Percentiles rank a stretch among this genome's conserved stretches.
These are phyloP conservation scores for Crepidotus sp. DNA, from an alignment of 1,284 basidiomycete species.

Conservation along the genomic window DNA sequence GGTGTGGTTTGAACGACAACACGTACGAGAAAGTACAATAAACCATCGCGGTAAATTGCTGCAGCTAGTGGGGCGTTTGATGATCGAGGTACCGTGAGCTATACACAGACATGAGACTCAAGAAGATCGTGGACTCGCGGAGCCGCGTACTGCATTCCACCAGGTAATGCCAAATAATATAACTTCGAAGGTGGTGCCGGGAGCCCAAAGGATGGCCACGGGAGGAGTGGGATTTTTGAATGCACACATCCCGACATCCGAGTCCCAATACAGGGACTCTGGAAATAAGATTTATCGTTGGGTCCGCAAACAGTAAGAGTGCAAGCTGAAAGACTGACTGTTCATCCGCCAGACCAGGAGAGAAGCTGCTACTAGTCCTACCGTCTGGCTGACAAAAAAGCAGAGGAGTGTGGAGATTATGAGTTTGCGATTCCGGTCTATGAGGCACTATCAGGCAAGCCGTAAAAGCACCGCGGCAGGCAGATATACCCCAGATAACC, in stretches of 20 bases:
- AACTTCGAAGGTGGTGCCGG: slow-evolving; percentile 31
- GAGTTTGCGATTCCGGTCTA: slow-evolving; percentile 26
- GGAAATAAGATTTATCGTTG: background rate
- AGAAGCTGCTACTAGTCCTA: slow-evolving; percentile 22
- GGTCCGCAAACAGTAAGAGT: background rate
- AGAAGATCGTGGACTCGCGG: too few species aligned
- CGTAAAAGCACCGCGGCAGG: background rate
- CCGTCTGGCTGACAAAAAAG: slow-evolving; percentile 27
- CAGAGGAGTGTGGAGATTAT: slow-evolving; percentile 27
- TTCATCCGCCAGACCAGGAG: slow-evolving; percentile 24
- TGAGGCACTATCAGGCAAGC: background rate
- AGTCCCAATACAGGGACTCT: slow-evolving; percentile 1
- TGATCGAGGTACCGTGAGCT: slow-evolving; percentile 24
- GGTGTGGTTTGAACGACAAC: background rate
- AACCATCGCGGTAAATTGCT: slow-evolving; percentile 29
- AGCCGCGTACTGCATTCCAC: slow-evolving; percentile 27
- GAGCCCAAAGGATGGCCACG: slow-evolving; percentile 25
- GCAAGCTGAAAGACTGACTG: slow-evolving; percentile 24
- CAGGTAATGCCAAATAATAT: slow-evolving; percentile 28
- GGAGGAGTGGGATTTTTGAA: slow-evolving; percentile 4
- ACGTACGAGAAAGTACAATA: slow-evolving; percentile 32
- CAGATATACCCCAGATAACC: slow-evolving; percentile 27
- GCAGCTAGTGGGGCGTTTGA: slow-evolving; percentile 20
- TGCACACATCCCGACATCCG: slow-evolving; percentile 4
- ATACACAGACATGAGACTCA: too few species aligned